phyloP scores from a whole-genome alignment of 225 moss, liverwort and hornwort species.

The Pseudisothecium myosuroides region DNA sequence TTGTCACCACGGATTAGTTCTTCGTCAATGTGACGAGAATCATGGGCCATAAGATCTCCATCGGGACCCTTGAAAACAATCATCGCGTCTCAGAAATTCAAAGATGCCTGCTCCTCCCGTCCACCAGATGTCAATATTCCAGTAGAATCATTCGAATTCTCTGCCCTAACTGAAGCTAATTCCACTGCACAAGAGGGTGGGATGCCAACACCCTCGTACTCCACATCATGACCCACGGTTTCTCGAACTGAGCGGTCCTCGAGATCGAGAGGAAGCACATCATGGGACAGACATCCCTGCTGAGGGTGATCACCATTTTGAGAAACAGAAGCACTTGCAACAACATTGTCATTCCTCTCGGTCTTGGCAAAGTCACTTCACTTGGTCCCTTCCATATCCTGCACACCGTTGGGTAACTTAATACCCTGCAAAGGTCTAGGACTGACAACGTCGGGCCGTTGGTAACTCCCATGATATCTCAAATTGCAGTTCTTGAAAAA shows the following conservation, averaged over 20 bases:
- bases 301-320: background rate
- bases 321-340: background rate
- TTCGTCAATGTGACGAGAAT: background rate
- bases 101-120: background rate
- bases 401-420: background rate
- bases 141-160: background rate
- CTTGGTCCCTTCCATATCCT: slow-evolving; percentile 4
- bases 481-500: slow-evolving; percentile 48
- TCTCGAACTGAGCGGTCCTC: background rate
- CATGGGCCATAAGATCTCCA: background rate
- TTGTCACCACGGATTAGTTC: background rate
- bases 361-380: background rate
- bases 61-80: background rate
- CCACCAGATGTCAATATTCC: background rate
- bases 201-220: background rate
- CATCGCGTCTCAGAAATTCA: background rate
- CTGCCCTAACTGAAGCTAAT: background rate
- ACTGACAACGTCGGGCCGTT: slow-evolving; percentile 35
- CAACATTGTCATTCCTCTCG: background rate
- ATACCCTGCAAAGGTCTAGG: background rate
- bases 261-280: background rate
- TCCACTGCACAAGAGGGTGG: background rate
- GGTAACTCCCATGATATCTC: slow-evolving; percentile 13
- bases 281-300: background rate
- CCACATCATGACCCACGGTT: background rate